These are phyloP conservation scores for Pochonia chlamydosporia DNA, from an alignment of 2,329 filamentous ascomycete genomes.

Conservation along the genomic window DNA sequence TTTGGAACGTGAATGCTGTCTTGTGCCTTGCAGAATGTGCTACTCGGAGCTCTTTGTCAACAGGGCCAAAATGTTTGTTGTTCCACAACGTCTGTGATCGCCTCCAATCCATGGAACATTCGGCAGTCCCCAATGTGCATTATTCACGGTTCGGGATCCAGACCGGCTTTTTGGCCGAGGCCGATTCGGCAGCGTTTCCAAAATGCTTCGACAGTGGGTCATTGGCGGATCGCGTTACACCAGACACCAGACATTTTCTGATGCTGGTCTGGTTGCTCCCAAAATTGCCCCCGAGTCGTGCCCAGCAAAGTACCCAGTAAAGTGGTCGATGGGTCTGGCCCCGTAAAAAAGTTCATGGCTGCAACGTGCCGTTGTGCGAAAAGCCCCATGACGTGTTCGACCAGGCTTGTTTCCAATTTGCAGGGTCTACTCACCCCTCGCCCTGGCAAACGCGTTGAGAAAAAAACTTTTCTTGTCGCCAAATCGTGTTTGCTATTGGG, in stretches of 20 bases:
- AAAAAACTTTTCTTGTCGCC: neutral
- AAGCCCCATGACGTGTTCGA: constrained; percentile 2
- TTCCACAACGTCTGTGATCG: neutral
- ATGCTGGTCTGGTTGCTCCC: neutral
- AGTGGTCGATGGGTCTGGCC: neutral
- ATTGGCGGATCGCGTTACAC: neutral
- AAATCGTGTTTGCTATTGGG: too few species aligned
- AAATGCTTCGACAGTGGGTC: constrained; percentile 4
- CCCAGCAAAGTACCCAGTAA: neutral
- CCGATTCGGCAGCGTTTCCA: neutral
- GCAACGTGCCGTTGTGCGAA: neutral
- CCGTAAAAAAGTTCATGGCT: neutral
- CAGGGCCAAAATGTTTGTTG: neutral
- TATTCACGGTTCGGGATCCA: neutral
- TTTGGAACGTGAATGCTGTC: too few species aligned
- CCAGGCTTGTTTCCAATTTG: neutral
- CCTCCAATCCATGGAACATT: neutral
- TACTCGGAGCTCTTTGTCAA: neutral
- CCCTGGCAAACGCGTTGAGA: neutral
- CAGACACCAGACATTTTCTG: neutral
- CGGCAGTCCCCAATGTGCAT: neutral
- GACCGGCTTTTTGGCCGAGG: neutral
- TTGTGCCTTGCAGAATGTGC: neutral
- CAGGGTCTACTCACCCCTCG: neutral
- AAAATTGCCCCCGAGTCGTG: neutral